These are phyloP conservation scores for Ceratocystis smalleyi DNA, from an alignment of 2,329 filamentous ascomycete species.

Conservation along the genomic window DNA sequence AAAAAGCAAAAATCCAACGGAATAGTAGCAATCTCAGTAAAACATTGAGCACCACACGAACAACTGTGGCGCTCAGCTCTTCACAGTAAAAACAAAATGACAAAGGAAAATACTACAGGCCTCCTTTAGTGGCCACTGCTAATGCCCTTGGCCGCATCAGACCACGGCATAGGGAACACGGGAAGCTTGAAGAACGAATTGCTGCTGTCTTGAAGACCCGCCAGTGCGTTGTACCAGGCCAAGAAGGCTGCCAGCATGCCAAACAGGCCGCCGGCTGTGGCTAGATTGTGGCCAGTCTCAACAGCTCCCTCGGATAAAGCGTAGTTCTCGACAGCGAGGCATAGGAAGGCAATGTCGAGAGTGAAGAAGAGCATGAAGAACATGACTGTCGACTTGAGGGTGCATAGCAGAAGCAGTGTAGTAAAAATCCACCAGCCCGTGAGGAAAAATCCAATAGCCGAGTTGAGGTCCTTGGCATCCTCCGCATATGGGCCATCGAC, in stretches of 20 bases:
- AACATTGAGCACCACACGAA: neutral
- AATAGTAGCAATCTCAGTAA: neutral
- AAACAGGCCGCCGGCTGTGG: constrained; percentile 61
- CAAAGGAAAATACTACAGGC: neutral
- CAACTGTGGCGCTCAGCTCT: neutral
- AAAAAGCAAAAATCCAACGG: constrained; percentile 2
- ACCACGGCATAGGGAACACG: constrained; percentile 92
- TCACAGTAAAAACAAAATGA: neutral
- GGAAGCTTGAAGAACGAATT: constrained; percentile 82
- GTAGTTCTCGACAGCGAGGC: constrained; percentile 51
- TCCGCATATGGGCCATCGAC: constrained; percentile 31
- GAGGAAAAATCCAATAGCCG: constrained; percentile 59
- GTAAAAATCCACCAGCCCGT: constrained; percentile 79
- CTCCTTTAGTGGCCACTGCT: constrained; percentile 20
- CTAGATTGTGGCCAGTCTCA: constrained; percentile 33
- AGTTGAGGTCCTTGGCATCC: constrained; percentile 33
- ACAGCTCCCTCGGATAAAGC: constrained; percentile 36
- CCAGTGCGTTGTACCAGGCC: constrained; percentile 77
- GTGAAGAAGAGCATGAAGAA: constrained; percentile 67
- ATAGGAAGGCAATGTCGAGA: constrained; percentile 60
- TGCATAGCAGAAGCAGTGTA: constrained; percentile 55
- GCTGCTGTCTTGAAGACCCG: constrained; percentile 66
- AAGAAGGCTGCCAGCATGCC: constrained; percentile 68
- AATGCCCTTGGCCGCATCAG: constrained; percentile 41
- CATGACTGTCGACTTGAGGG: constrained; percentile 59